These are phyloP conservation scores for Ceratobasidium sp. DNA, from an alignment of 1,284 basidiomycete species.

Conservation along the genomic window DNA sequence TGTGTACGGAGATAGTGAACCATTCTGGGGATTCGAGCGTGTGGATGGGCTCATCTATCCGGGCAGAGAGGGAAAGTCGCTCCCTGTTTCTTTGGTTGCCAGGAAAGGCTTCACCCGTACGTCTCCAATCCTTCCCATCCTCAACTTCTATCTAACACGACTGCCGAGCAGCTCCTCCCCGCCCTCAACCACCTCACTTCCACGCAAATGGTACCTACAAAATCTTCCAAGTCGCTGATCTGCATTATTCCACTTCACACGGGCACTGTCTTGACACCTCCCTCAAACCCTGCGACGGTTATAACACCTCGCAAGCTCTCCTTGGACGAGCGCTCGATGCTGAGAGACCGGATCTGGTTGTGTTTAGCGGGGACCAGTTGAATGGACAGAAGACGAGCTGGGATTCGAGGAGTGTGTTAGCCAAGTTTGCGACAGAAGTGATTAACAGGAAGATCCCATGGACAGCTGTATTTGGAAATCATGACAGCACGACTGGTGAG, in stretches of 20 bases:
- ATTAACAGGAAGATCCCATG: constrained; percentile 84
- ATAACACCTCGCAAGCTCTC: constrained; percentile 77
- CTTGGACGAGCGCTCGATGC: constrained; percentile 76
- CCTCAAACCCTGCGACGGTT: constrained; percentile 63
- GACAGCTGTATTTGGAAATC: constrained; percentile 93
- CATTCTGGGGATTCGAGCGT: constrained; percentile 78
- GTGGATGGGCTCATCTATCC: constrained; percentile 30
- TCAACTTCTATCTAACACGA: background rate
- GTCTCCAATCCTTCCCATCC: background rate
- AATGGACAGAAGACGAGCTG: constrained; percentile 90
- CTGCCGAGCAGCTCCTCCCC: constrained; percentile 65
- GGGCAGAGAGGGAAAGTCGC: constrained; percentile 30
- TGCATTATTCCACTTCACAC: constrained; percentile 82
- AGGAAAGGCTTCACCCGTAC: constrained; percentile 39
- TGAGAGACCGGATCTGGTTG: constrained; percentile 90
- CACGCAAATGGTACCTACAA: constrained; percentile 84
- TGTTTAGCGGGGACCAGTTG: constrained; percentile 85
- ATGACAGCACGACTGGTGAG: constrained; percentile 62
- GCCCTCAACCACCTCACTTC: constrained; percentile 80
- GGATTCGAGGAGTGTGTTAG: constrained; percentile 85
- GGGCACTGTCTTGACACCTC: constrained; percentile 76
- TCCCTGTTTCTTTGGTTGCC: constrained; percentile 30
- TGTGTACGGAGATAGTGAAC: constrained; percentile 78
- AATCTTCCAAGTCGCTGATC: constrained; percentile 89
- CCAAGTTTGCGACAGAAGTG: constrained; percentile 85